Conservation (phyloP, 1,139 yeast species). For the Pichia sorboxylosa region DNA sequence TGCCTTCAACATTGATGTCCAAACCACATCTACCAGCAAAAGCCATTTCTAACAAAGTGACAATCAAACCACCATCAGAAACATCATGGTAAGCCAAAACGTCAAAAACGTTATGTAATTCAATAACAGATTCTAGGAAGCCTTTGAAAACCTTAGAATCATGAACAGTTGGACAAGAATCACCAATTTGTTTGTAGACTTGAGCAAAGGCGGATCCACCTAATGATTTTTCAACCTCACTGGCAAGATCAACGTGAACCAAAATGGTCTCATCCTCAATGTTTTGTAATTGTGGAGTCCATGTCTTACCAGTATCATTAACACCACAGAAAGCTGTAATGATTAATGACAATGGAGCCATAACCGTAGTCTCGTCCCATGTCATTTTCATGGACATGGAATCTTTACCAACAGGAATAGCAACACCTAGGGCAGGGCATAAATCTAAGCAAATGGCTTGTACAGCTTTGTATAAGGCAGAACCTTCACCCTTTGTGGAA, state of each 20-base stretch:
- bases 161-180: conserved; percentile 74
- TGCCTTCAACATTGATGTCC: conserved; percentile 26
- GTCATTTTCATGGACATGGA: conserved; percentile 99
- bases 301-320: conserved; percentile 70
- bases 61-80: conserved; percentile 92
- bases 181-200: conserved; percentile 80
- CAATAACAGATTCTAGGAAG: conserved; percentile 58
- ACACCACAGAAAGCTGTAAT: conserved; percentile 91
- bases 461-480: conserved; percentile 91
- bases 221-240: conserved; percentile 43
- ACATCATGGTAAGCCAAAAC: conserved; percentile 92
- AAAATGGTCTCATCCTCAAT: conserved; percentile 45
- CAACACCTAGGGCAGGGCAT: conserved; percentile 84
- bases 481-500: conserved; percentile 89
- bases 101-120: conserved; percentile 53
- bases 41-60: conserved; percentile 87
- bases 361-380: conserved; percentile 88
- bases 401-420: conserved; percentile 97
- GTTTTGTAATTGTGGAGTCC: conserved; percentile 76
- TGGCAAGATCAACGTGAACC: conserved; percentile 73
- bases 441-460: conserved; percentile 91
- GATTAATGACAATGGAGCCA: conserved; percentile 88
- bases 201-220: conserved; percentile 97
- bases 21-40: conserved; percentile 91
- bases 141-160: conserved; percentile 51